These are phyloP conservation scores for Fistulina hepatica DNA, from an alignment of 1,284 basidiomycete genomes.

Conservation along the genomic window DNA sequence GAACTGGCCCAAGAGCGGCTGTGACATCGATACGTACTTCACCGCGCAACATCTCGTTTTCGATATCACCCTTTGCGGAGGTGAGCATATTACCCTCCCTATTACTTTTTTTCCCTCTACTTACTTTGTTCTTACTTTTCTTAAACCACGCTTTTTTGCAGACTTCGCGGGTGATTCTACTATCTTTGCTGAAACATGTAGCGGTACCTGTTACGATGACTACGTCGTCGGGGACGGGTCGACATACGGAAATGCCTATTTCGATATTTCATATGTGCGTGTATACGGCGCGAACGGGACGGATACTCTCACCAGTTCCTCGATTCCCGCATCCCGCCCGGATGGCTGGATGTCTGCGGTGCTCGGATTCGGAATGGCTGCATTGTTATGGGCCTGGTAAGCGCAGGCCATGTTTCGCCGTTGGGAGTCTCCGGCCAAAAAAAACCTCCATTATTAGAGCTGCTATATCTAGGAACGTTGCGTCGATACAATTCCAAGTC, in stretches of 20 bases:
- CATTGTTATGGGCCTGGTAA: no score
- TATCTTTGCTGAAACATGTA: constrained; percentile 55
- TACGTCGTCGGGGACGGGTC: constrained; percentile 60
- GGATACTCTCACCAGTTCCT: no score
- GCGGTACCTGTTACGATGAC: constrained; percentile 59
- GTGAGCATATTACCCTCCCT: constrained; percentile 25
- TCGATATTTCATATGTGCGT: constrained; percentile 56
- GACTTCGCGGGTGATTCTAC: constrained; percentile 38
- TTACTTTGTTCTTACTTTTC: no score
- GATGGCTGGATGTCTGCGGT: no score
- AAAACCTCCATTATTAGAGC: no score
- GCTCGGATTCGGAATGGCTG: no score
- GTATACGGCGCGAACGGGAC: constrained; percentile 35
- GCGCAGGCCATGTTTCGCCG: no score
- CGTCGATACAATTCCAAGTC: no score
- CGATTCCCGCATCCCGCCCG: no score
- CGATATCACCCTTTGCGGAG: constrained; percentile 69
- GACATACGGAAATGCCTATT: constrained; percentile 63
- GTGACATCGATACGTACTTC: constrained; percentile 53
- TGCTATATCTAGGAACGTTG: no score
- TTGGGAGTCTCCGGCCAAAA: no score
- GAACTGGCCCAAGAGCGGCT: constrained; percentile 52
- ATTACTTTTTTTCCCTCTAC: neutral
- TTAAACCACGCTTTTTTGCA: no score
- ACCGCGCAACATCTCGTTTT: constrained; percentile 57